A percentile compares a stretch with the other conserved stretches of the same genome.
Conservation (phyloP, 306 rosid species). For the Ormosia semicastrata region DNA sequence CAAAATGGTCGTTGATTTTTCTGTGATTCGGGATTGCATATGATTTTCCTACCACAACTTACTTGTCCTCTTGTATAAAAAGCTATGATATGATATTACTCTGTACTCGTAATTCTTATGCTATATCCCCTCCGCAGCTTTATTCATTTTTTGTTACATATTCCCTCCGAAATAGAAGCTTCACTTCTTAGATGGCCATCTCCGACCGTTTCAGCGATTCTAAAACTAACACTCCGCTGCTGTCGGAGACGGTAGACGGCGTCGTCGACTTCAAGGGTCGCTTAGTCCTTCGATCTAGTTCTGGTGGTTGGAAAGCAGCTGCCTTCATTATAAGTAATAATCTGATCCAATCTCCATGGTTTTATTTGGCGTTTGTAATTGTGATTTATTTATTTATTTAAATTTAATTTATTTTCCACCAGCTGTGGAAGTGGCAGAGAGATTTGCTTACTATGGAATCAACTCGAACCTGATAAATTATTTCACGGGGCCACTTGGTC, state of each 20-base stretch:
- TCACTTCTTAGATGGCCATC: constrained; percentile 10
- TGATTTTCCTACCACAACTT: too few relatives aligned
- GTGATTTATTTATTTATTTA: not conserved
- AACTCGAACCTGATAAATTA: constrained; percentile 44
- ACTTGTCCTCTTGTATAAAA: too few relatives aligned
- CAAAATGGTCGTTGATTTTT: too few relatives aligned
- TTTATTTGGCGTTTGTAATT: not conserved
- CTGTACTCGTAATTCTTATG: too few relatives aligned
- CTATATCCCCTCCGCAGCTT: too few relatives aligned
- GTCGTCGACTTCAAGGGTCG: constrained; percentile 47
- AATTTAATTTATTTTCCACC: too few relatives aligned
- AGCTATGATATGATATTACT: too few relatives aligned
- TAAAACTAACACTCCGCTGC: constrained; percentile 30
- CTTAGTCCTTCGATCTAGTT: constrained; percentile 26
- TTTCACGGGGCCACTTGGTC: constrained; percentile 46
- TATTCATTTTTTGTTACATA: too few relatives aligned
- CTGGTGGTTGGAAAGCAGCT: constrained; percentile 61
- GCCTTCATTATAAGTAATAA: constrained; percentile 39
- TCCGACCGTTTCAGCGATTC: not conserved
- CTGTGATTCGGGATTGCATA: too few relatives aligned
- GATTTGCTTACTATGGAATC: constrained; percentile 50
- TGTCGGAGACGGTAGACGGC: constrained; percentile 34
- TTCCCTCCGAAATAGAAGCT: not conserved
- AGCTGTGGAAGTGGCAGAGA: constrained; percentile 52
- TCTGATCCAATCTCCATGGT: not conserved